A percentile compares a stretch with the other conserved stretches of the same genome.
Evolutionary conservation across 331 rosid species (phyloP).

Genomic region (Malus hybrid): DNA sequence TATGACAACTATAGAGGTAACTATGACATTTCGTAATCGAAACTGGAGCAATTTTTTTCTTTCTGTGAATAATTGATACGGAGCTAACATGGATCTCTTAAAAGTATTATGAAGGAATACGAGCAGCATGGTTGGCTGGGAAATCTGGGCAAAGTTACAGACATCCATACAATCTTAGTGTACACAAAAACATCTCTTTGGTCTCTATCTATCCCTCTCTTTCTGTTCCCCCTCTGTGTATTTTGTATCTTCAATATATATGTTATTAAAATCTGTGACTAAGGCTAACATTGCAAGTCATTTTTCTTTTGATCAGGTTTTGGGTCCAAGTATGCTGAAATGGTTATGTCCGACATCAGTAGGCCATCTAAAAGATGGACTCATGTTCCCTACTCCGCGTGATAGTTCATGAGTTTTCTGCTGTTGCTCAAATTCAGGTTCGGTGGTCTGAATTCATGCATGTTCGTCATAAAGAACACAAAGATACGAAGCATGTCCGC

Average conservation of each 20-base stretch:
- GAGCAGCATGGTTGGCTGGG: conserved; percentile 73
- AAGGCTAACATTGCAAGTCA: conserved; percentile 7
- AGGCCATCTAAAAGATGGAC: conserved; percentile 71
- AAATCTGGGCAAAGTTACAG: conserved; percentile 76
- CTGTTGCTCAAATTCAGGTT: not conserved
- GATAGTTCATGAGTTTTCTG: conserved; percentile 32
- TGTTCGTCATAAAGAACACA: not conserved
- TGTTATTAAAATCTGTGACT: not conserved
- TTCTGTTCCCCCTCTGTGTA: conserved; percentile 10
- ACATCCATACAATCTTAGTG: conserved; percentile 51
- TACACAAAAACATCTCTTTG: conserved; percentile 61
- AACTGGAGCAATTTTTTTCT: not conserved
- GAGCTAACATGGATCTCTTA: conserved; percentile 6
- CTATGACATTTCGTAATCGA: conserved; percentile 3
- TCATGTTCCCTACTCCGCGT: conserved; percentile 43
- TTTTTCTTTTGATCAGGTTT: conserved; percentile 37
- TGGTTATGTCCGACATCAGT: conserved; percentile 68
- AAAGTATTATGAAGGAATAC: conserved; percentile 66
- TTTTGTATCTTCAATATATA: conserved; percentile 1
- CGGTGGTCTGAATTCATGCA: not conserved
- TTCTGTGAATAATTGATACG: not conserved
- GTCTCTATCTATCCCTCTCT: conserved; percentile 30
- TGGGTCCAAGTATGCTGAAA: conserved; percentile 64
- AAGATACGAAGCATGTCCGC: not conserved
- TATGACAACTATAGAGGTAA: conserved; percentile 91